Conservation (phyloP, 306 rosid species). For the Sicyos baderoa region DNA sequence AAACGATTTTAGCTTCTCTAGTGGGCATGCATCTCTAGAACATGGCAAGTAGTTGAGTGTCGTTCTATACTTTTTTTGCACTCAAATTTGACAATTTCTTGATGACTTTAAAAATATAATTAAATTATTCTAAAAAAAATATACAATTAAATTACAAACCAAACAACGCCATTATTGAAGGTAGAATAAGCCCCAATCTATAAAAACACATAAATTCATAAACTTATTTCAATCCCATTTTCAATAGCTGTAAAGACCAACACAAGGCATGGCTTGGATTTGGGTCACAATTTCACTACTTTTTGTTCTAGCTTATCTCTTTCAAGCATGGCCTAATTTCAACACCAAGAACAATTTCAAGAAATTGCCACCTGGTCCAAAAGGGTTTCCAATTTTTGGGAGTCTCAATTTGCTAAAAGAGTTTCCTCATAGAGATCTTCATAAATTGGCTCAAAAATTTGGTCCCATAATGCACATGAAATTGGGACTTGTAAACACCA, state of each 20-base stretch:
- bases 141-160: background rate
- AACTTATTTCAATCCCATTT: background rate
- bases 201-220: background rate
- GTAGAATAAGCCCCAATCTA: background rate
- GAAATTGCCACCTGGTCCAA: constrained; percentile 12
- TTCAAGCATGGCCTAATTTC: constrained; percentile 21
- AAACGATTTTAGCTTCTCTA: background rate
- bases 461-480: constrained; percentile 9
- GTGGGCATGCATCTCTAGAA: background rate
- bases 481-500: background rate
- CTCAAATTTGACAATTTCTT: background rate
- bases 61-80: background rate
- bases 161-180: background rate
- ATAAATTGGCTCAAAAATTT: background rate
- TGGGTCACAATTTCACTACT: constrained; percentile 25
- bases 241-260: too few relatives aligned
- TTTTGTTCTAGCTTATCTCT: constrained; percentile 27
- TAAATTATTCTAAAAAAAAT: too few relatives aligned
- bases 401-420: constrained; percentile 26
- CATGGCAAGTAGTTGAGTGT: background rate
- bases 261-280: constrained; percentile 25
- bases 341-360: constrained; percentile 28
- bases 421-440: constrained; percentile 8
- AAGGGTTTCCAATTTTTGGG: background rate
- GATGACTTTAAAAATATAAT: background rate